Percentiles rank a stretch among this genome's conserved stretches.
These are phyloP conservation scores for Cicer arietinum DNA, from an alignment of 306 rosid genomes.

Conservation along the genomic window DNA sequence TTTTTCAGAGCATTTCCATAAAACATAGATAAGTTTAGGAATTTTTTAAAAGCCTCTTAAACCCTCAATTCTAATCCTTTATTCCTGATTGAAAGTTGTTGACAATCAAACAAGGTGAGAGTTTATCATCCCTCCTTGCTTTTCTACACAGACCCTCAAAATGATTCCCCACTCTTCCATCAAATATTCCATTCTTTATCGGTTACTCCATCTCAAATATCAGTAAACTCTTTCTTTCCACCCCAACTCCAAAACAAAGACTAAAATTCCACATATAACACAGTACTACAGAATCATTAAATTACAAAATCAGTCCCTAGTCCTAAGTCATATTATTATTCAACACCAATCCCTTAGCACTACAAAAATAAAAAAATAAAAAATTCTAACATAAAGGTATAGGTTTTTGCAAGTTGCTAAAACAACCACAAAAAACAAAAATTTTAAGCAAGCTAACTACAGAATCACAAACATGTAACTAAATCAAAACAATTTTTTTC, in stretches of 20 bases:
- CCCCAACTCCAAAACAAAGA: neutral
- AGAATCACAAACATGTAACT: neutral
- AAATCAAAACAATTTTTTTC: neutral
- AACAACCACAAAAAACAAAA: neutral
- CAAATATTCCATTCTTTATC: neutral
- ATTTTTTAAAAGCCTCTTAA: neutral
- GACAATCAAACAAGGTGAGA: too few species aligned
- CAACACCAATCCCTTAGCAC: neutral
- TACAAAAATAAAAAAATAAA: neutral
- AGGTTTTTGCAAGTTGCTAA: neutral
- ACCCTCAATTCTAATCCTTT: neutral
- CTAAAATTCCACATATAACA: neutral
- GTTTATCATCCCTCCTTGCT: too few species aligned
- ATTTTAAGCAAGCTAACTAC: constrained; percentile 28
- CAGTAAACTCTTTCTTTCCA: neutral
- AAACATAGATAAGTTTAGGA: neutral
- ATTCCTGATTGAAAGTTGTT: neutral
- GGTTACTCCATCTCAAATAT: neutral
- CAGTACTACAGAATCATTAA: constrained; percentile 36
- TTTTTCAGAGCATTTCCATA: too few species aligned
- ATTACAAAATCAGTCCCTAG: constrained; percentile 4
- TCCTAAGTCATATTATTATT: constrained; percentile 33
- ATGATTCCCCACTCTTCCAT: neutral
- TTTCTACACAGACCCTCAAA: too few species aligned
- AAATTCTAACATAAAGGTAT: neutral